Percentiles rank a stretch among this genome's conserved stretches.
These are phyloP conservation scores for Fonsecaea nubica DNA, from an alignment of 2,329 filamentous ascomycete species.

Conservation along the genomic window DNA sequence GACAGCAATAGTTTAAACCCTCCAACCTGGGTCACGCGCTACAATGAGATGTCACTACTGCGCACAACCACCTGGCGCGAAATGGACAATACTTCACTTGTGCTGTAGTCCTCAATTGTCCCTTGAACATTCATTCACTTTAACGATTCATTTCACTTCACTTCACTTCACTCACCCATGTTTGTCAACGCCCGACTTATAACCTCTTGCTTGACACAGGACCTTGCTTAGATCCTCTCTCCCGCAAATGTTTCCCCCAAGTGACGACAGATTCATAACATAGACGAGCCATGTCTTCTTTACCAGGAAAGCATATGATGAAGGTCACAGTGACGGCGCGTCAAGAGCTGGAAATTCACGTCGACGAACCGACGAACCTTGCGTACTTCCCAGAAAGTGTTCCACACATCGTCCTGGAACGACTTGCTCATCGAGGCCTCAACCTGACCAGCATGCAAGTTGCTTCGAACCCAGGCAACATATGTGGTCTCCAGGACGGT, in stretches of 20 bases:
- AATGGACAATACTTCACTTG: background rate
- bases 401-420: background rate
- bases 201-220: background rate
- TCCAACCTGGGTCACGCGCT: background rate
- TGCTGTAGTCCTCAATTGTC: background rate
- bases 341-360: background rate
- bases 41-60: background rate
- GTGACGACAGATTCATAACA: background rate
- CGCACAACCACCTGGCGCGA: background rate
- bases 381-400: background rate
- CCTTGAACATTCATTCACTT: background rate
- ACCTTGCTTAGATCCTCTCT: background rate
- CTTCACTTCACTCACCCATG: background rate
- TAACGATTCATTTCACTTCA: background rate
- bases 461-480: background rate
- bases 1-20: background rate
- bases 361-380: background rate
- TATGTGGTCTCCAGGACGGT: background rate
- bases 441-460: background rate
- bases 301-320: background rate
- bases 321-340: conserved; percentile 6
- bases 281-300: background rate
- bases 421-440: background rate
- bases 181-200: background rate
- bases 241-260: background rate